Conservation (phyloP, 371 early-diverging fungal species). For the Circinella minor region DNA sequence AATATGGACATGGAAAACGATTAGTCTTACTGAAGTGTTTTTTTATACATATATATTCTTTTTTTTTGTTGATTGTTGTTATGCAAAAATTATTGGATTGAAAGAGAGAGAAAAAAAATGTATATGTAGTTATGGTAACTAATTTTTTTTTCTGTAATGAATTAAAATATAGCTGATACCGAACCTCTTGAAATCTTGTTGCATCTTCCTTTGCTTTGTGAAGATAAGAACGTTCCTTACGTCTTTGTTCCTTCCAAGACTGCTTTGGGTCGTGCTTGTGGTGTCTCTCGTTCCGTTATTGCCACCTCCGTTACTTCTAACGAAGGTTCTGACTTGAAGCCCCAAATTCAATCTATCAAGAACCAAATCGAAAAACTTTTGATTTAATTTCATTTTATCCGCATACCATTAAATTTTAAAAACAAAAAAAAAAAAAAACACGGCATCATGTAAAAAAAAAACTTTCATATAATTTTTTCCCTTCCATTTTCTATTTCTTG, state of each 20-base stretch:
- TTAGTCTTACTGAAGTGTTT: slow-evolving; percentile 32
- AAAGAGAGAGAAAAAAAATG: background rate
- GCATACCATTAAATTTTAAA: background rate
- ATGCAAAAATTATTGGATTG: background rate
- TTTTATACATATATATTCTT: background rate
- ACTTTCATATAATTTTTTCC: background rate
- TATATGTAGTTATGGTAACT: background rate
- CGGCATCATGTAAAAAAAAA: too few relatives aligned
- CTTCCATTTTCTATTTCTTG: slow-evolving; percentile 28
- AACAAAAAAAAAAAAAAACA: too few relatives aligned
- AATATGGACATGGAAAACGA: slow-evolving; percentile 23
- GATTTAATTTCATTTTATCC: slow-evolving; percentile 58
- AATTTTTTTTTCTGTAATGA: slow-evolving; percentile 1
- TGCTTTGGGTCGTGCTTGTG: slow-evolving; percentile 98
- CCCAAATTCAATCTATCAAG: slow-evolving; percentile 91
- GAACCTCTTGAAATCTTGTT: slow-evolving; percentile 98
- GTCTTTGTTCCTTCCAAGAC: slow-evolving; percentile 96
- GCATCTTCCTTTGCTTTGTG: slow-evolving; percentile 97
- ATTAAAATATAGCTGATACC: slow-evolving; percentile 77
- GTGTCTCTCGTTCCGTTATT: slow-evolving; percentile 95
- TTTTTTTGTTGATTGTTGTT: background rate
- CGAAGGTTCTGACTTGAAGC: slow-evolving; percentile 94
- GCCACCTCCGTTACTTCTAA: slow-evolving; percentile 95
- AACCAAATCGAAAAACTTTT: slow-evolving; percentile 92
- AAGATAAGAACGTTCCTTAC: slow-evolving; percentile 98